Conservation (phyloP, 2,329 filamentous ascomycete species). For the Pleochaeta shiraiana region DNA sequence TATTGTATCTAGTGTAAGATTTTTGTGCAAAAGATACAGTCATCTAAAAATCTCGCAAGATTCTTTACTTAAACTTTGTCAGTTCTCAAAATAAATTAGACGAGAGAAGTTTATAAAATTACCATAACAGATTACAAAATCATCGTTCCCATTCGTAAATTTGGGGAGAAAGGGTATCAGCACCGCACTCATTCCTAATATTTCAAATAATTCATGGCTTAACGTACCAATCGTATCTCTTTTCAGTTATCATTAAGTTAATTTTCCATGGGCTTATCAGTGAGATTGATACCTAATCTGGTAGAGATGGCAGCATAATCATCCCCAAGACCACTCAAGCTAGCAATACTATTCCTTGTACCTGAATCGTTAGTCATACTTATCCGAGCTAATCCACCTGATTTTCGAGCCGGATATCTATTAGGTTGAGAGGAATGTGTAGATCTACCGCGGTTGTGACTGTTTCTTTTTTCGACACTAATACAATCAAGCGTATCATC, state of each 20-base stretch:
- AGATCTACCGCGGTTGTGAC: constrained; percentile 37
- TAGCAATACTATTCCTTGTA: constrained; percentile 17
- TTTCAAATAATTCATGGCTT: neutral
- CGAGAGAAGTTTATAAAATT: too few species aligned
- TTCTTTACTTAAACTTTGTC: too few species aligned
- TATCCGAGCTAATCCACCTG: constrained; percentile 18
- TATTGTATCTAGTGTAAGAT: too few species aligned
- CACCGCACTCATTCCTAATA: neutral
- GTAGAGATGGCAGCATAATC: constrained; percentile 20
- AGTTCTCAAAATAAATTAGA: too few species aligned
- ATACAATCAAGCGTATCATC: constrained; percentile 11
- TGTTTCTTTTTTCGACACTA: constrained; percentile 39
- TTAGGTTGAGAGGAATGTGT: constrained; percentile 26
- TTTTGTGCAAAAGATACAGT: too few species aligned
- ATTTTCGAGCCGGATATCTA: constrained; percentile 22
- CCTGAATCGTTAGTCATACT: constrained; percentile 15
- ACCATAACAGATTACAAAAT: too few species aligned
- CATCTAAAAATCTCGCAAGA: too few species aligned
- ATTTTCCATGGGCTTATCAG: constrained; percentile 62
- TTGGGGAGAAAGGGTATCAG: neutral
- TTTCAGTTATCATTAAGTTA: constrained; percentile 18
- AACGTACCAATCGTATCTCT: neutral
- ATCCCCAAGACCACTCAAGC: constrained; percentile 14
- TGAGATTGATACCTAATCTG: constrained; percentile 38
- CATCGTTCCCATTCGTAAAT: too few species aligned